Base-by-base conservation (phyloP, 2,329 filamentous ascomycete species). In the Ophiostoma ulmi region DNA sequence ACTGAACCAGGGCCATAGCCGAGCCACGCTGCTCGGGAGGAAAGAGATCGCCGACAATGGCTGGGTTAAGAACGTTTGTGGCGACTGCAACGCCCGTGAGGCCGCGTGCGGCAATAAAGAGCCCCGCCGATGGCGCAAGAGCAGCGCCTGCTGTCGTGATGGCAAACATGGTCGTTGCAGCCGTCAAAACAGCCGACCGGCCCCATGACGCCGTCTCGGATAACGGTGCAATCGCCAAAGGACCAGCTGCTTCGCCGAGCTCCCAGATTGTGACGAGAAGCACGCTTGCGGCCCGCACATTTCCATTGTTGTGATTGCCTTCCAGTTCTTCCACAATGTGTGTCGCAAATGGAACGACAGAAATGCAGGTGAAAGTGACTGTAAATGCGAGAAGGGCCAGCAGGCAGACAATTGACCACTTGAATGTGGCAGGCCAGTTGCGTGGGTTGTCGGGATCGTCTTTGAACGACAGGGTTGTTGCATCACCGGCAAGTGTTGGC, bases 11-110 rank as follows among this genome's bases (percentile, higher is more conserved):
- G 10, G 82, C 81, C 78, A 87, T 82, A 11, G 86, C 86, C 7
- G 73, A 73, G 64, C 87, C 88, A 73, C 88, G 81, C 73, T 89
- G 79, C 0, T 79, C 78, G 1, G 85, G 83, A 5, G 80, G 75
- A 75, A 89, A 90, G 79, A 90, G 85, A 75, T 90, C 88, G 68
- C 88, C 88, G 74, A 90, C 86, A 38, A 88, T 85, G 10, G 87
- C 87, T 0, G 86, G 84, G 74, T 88, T 89, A 6, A 87, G 88
- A 72, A 91, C 79, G 1, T 88, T 86, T 1, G 87, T 87, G 0
- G 87, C 86, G 3, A 88, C 88, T 74, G 89, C 89, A 1, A 85
- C 78, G 41, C 88, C 88, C 17, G 86, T 86, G 68, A 92, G 85
- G 78, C 91, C 91, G 31, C 90, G 86, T 36, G 91, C 81, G 20